Base-by-base conservation (phyloP, 1,284 basidiomycete genomes). In the Cronartium ribicola region DNA sequence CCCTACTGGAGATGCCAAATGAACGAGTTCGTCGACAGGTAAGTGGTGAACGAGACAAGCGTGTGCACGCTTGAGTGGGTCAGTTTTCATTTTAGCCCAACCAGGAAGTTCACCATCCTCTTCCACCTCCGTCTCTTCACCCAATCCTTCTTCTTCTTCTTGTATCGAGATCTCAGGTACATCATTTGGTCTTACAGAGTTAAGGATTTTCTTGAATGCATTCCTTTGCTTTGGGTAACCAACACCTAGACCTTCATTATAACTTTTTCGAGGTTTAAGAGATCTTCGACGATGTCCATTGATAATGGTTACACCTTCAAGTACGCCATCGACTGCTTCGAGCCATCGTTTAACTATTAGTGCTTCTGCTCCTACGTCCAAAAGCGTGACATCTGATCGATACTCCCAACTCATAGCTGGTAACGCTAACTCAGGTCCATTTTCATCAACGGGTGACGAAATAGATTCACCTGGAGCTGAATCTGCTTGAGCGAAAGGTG, bases 121-220 rank as follows among this genome's bases (percentile, higher is more conserved):
- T 39, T 51, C 70, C 22, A 87, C 86, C 22, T 73, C 77, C 7
- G 22, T 14, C 36, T 71, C 68, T n/a, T 46, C 43, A 14, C 41
- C 37, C 39, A 69, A 55, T 17, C 41, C 60, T n/a, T 71, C 68
- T 36, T 89, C 85, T 40, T 85, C 82, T 10, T 78, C 78, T 2
- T 51, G 44, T 3, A 61, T 62, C 14, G 61, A 51, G 11, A 65
- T 65, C 40, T 64, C 68, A 0, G 68, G 68, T 13, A 71, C 44
- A 51, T 90, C 4, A 91, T 82, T 8, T 87, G 86, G 5, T 87
- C 86, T 75, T 89, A 88, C 59, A 6, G 62, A 65, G 4, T 66
- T 72, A 22, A 72, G 57, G n/a, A 72, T 59, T 39, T 66, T 66
- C 36, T 66, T 72, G 22, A 72, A 59, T 14, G 48, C 41, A 48